These are phyloP conservation scores for Pterocarpus macrocarpus DNA, from an alignment of 306 rosid species.

Conservation along the genomic window DNA sequence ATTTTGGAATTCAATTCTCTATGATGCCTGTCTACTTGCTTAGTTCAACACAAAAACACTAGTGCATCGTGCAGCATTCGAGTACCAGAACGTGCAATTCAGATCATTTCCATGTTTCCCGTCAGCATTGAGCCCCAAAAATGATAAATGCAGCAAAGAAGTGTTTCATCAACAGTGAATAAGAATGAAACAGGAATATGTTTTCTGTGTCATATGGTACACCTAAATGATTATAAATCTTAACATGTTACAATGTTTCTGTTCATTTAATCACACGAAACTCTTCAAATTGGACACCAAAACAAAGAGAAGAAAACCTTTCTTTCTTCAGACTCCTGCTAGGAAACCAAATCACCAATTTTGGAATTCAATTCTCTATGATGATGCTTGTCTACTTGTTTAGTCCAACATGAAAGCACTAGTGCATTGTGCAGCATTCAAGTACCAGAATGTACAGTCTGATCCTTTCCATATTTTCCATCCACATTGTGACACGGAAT, in stretches of 20 bases:
- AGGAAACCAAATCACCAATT: conserved; percentile 17
- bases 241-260: background rate
- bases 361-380: background rate
- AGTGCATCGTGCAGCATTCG: too few species aligned
- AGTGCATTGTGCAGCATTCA: background rate
- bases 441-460: background rate
- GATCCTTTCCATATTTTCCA: conserved; percentile 6
- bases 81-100: too few species aligned
- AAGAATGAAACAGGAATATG: conserved; percentile 1
- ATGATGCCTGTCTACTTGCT: too few species aligned
- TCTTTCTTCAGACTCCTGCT: background rate
- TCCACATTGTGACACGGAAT: conserved; percentile 29
- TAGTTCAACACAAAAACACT: too few species aligned
- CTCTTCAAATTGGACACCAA: background rate
- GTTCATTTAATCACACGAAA: background rate
- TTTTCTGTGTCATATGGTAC: background rate
- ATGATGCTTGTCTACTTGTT: background rate
- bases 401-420: too few species aligned
- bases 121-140: too few species aligned
- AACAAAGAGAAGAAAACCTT: conserved; percentile 4
- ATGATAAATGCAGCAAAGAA: too few species aligned
- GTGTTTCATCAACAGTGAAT: background rate
- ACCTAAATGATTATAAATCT: background rate
- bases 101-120: too few species aligned
- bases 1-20: too few species aligned